Base-by-base conservation (phyloP, 2,329 filamentous ascomycete genomes). In the Proliferodiscus dingleyae region DNA sequence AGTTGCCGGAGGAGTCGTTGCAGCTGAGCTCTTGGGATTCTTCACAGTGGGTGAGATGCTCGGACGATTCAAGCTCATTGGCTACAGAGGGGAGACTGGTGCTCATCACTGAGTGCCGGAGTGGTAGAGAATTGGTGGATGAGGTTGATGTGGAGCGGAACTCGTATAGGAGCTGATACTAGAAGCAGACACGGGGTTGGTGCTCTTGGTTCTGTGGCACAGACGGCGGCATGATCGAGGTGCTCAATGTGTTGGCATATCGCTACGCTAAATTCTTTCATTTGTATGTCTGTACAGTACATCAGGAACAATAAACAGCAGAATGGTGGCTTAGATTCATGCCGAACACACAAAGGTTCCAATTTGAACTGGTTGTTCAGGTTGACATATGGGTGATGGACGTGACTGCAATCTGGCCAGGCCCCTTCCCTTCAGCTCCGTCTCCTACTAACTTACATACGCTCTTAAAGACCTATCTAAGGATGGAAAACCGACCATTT, bases 21-120 rank as follows among this genome's bases (percentile, higher is more conserved):
- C 77, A 38, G 90, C 90, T 46, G 91, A 98, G 73, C 78, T 89
- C 41, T 71, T 98, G 57, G 93, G 93, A 51, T 98, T 98, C 80
- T 98, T 97, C 79, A 94, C 90, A 51, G 81, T 97, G 45, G 93
- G 93, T 56, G 90, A 97, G 78, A 97, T 98, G 69, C 83, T 98
- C 62, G 93, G 93, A 62, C 81, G 90, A 64, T 81, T 93, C 74
- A 97, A 98, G 85, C 69, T 98, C 60, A 77, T 98, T 60, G 93
- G 93, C 55, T 98, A 98, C 78, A 80, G 78, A 69, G 86, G 87
- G 65, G 80, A 87, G 66, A 64, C 66, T 54, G 68, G 68, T 53
- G 76, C 75, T 59, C 72, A 74, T 55, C 77, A 83, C 68, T 80
- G 80, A 57, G 45, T 32, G 13, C 10, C 11, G 33, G 38, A 26